These are phyloP conservation scores for Babesia ovata DNA, from an alignment of 169 alveolate genomes.

Conservation along the genomic window DNA sequence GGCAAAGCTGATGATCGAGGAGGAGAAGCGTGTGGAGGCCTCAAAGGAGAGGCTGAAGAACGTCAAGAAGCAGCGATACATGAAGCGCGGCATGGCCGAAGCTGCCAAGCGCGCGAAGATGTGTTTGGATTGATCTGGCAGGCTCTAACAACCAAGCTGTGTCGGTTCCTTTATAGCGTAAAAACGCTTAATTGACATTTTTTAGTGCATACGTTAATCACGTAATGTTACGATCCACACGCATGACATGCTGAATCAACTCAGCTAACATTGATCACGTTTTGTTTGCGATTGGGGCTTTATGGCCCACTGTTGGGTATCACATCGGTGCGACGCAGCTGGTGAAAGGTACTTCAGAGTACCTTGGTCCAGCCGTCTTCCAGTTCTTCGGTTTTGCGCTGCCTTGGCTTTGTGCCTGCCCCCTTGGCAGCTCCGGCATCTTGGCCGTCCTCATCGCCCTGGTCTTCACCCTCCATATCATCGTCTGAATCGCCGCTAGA, in stretches of 20 bases:
- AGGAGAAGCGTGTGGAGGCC: slow-evolving; percentile 28
- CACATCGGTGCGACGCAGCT: no score
- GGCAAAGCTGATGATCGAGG: slow-evolving; percentile 30
- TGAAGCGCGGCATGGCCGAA: slow-evolving; percentile 38
- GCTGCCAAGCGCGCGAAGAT: slow-evolving; percentile 44
- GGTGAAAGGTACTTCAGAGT: not conserved
- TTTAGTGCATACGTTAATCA: no score
- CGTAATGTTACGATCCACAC: no score
- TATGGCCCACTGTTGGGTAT: no score
- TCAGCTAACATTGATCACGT: no score
- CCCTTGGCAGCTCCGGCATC: not conserved
- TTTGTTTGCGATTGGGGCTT: no score
- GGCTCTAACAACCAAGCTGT: not conserved
- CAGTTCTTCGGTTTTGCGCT: slow-evolving; percentile 21
- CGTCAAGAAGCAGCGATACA: slow-evolving; percentile 26
- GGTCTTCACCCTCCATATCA: not conserved
- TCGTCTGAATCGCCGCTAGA: slow-evolving; percentile 5
- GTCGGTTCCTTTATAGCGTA: no score
- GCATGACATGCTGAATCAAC: no score
- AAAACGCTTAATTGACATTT: no score
- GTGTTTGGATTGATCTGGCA: slow-evolving; percentile 11
- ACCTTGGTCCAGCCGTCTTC: slow-evolving; percentile 43
- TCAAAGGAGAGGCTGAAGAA: slow-evolving; percentile 27
- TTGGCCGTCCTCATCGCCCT: not conserved
- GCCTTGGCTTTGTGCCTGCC: not conserved